Conservation (phyloP, 2,329 filamentous ascomycete genomes). For the Epichloe baconii region DNA sequence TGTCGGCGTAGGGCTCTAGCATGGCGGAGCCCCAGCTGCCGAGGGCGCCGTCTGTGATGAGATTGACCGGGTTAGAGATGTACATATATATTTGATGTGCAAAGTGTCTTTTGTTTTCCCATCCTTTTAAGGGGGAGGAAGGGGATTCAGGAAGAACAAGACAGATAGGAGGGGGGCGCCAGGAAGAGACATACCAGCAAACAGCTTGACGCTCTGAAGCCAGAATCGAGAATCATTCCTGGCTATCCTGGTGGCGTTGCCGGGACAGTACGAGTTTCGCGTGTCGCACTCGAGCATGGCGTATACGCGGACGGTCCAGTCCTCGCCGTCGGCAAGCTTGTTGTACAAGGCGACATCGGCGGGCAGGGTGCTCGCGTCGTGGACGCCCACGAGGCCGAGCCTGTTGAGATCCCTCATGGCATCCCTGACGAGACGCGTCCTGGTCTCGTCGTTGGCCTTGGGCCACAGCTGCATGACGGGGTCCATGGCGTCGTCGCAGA, state of each 20-base stretch:
- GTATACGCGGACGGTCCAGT: constrained; percentile 51
- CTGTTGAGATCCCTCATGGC: constrained; percentile 51
- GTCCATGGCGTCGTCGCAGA: constrained; percentile 63
- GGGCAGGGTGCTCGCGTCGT: constrained; percentile 51
- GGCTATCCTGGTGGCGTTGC: constrained; percentile 30
- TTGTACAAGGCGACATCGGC: constrained; percentile 41
- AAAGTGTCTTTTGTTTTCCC: too few species aligned
- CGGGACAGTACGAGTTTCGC: constrained; percentile 48
- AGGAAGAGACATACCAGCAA: constrained; percentile 51
- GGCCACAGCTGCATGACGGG: constrained; percentile 44
- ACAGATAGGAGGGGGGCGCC: constrained; percentile 2
- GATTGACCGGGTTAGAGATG: too few species aligned
- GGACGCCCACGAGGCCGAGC: constrained; percentile 54
- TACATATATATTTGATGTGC: too few species aligned
- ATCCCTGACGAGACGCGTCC: constrained; percentile 39
- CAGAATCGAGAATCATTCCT: constrained; percentile 36
- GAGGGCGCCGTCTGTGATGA: constrained; percentile 46
- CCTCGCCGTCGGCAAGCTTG: constrained; percentile 31
- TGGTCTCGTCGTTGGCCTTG: constrained; percentile 37
- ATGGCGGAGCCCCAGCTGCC: constrained; percentile 61
- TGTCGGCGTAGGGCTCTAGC: constrained; percentile 56
- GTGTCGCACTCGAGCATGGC: constrained; percentile 55
- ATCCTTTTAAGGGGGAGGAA: too few species aligned
- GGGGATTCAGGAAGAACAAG: too few species aligned
- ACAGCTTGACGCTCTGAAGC: constrained; percentile 54